Evolutionary conservation across 371 early-diverging fungal genomes (phyloP), one percentile per base, ranked within the genome.

Genomic region (Syncephalis fuscata): DNA sequence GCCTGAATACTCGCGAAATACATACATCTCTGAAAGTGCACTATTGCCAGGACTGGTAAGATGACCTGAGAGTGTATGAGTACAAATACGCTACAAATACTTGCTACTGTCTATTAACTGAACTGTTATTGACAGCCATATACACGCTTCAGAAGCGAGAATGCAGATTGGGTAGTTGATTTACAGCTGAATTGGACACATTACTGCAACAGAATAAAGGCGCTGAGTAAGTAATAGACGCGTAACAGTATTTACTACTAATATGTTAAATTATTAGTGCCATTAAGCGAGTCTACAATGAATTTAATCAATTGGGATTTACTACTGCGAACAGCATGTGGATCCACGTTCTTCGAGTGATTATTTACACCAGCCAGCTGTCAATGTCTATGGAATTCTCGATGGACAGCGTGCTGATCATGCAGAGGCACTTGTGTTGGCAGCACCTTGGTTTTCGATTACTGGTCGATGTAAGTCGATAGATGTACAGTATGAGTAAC

Each of bases 361-460:
- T 39, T 27, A 9, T 19, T 23, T 48, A 49, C 16, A 17, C 14
- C 44, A 48, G 7, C 27, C 43, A 16, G 87, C 84, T 0, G 65
- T 71, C 26, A 92, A 92, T 65, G 74, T 82, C n/a, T 88, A 83
- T 57, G 90, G 82, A 2, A 70, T 91, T 7, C 65, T 85, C 46
- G 68, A 79, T 24, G 85, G 94, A 14, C 88, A 88, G 14, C 66
- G 91, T 3, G 78, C 81, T 32, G 92, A 94, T 56, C 87, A 89
- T 2, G 86, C 90, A 23, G 94, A 94, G 61, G 83, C 89, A 9
- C 55, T 95, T 36, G 71, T 92, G 3, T 56, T 93, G 14, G 52
- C 44, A 17, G 59, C 59, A 23, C 41, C 45, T 20, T 53, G 53
- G 53, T 37, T 26, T 20, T 53, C 53, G 4, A 20, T 32, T 27